Percentiles rank a stretch among this genome's conserved stretches.
These are phyloP conservation scores for Suhomyces chickasaworum DNA, from an alignment of 1,139 yeast species.

Conservation along the genomic window DNA sequence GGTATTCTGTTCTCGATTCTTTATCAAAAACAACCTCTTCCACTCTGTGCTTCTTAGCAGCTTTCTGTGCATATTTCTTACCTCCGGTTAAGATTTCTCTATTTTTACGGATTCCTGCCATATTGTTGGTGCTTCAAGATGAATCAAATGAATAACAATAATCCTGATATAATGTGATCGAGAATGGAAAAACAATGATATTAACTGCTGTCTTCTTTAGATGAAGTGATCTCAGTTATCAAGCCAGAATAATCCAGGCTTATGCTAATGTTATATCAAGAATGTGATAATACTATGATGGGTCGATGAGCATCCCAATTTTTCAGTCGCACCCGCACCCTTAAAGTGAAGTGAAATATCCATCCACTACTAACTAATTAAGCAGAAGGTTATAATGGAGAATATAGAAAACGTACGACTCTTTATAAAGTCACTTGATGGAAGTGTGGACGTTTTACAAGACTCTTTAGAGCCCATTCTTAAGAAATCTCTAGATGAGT, in stretches of 20 bases:
- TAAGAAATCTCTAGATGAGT: slow-evolving; percentile 38
- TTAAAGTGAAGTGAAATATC: slow-evolving; percentile 1
- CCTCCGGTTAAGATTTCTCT: slow-evolving; percentile 90
- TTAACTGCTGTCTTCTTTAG: too few relatives aligned
- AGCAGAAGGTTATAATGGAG: slow-evolving; percentile 45
- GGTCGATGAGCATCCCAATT: slow-evolving; percentile 15
- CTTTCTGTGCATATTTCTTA: slow-evolving; percentile 68
- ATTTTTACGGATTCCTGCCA: slow-evolving; percentile 44
- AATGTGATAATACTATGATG: neutral
- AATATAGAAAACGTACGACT: slow-evolving; percentile 36
- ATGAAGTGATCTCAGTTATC: too few relatives aligned
- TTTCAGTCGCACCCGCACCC: slow-evolving; percentile 15
- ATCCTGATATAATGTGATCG: neutral
- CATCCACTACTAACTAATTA: neutral
- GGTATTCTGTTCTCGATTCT: slow-evolving; percentile 70
- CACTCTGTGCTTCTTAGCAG: slow-evolving; percentile 66
- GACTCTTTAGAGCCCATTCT: slow-evolving; percentile 36
- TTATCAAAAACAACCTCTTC: slow-evolving; percentile 83
- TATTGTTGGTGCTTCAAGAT: slow-evolving; percentile 3
- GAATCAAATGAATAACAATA: neutral
- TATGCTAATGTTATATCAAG: neutral
- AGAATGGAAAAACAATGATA: neutral
- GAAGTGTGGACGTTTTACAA: slow-evolving; percentile 33
- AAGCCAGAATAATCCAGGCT: too few relatives aligned
- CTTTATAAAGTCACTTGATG: slow-evolving; percentile 32